Percentiles rank a stretch among this genome's conserved stretches.
Evolutionary conservation across 148 eudicot species (phyloP).

Genomic region (Fagopyrum homotropicum): DNA sequence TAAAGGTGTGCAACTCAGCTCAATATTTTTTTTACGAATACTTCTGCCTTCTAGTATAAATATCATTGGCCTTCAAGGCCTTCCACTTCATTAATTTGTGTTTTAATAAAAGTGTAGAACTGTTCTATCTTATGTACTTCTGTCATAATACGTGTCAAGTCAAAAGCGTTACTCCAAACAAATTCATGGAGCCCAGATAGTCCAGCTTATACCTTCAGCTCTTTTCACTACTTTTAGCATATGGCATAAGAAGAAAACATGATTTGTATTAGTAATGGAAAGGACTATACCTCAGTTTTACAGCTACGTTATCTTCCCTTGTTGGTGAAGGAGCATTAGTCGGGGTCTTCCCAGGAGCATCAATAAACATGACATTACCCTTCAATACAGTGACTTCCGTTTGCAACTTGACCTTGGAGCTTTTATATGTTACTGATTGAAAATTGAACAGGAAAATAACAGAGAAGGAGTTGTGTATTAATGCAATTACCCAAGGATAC

Average conservation of each 20-base stretch:
- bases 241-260: not conserved
- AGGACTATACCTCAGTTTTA: constrained; percentile 50
- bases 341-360: constrained; percentile 58
- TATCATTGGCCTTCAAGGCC: not conserved
- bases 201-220: not conserved
- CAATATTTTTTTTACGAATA: not conserved
- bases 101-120: not conserved
- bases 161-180: not conserved
- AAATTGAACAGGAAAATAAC: not conserved
- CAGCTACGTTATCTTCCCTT: constrained; percentile 59
- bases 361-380: constrained; percentile 39
- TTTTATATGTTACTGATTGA: constrained; percentile 44
- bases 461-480: not conserved
- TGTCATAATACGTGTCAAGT: not conserved
- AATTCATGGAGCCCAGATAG: not conserved
- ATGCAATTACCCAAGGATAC: not conserved
- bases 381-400: constrained; percentile 58
- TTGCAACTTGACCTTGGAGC: constrained; percentile 48
- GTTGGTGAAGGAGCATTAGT: constrained; percentile 56
- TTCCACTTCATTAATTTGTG: not conserved
- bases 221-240: not conserved
- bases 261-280: not conserved
- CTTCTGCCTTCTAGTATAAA: not conserved
- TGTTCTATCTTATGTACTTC: not conserved
- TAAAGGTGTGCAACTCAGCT: not conserved